Percentiles rank a stretch among this genome's conserved stretches.
These are phyloP conservation scores for Pulveroboletus frians DNA, from an alignment of 768 basidiomycete species.

Conservation along the genomic window DNA sequence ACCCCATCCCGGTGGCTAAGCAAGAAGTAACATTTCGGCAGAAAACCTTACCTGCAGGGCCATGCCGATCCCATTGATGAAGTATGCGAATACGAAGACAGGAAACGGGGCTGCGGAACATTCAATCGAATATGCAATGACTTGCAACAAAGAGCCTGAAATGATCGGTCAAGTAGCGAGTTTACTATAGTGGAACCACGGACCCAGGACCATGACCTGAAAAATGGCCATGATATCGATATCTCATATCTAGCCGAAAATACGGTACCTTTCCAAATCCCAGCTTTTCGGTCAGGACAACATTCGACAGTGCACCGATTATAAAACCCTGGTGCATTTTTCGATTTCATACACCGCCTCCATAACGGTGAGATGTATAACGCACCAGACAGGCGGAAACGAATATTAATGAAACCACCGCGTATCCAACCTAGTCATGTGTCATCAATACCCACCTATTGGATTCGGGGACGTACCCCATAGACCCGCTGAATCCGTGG, in stretches of 20 bases:
- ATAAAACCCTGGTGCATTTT: conserved; percentile 36
- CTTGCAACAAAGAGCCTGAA: conserved; percentile 47
- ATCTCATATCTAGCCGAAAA: not conserved
- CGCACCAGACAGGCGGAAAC: conserved; percentile 43
- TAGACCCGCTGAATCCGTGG: conserved; percentile 63
- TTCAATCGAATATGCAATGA: conserved; percentile 50
- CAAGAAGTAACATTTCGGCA: not conserved
- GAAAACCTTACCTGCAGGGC: conserved; percentile 36
- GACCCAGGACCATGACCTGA: conserved; percentile 39
- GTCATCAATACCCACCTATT: not conserved
- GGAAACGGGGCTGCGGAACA: conserved; percentile 60
- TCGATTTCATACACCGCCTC: conserved; percentile 16
- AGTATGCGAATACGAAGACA: conserved; percentile 47
- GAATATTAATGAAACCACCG: conserved; percentile 53
- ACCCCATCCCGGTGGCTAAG: not conserved
- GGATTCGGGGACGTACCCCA: conserved; percentile 29
- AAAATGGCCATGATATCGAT: not conserved
- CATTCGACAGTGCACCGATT: conserved; percentile 40
- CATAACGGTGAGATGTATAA: not conserved
- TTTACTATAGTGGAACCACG: not conserved
- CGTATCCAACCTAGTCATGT: conserved; percentile 40
- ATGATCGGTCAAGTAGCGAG: not conserved
- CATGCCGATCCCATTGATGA: conserved; percentile 46
- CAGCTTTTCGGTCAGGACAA: conserved; percentile 39
- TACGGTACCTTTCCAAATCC: conserved; percentile 39